Evolutionary conservation across 2,329 filamentous ascomycete species (phyloP).

Genomic region (Colletotrichum sp.): DNA sequence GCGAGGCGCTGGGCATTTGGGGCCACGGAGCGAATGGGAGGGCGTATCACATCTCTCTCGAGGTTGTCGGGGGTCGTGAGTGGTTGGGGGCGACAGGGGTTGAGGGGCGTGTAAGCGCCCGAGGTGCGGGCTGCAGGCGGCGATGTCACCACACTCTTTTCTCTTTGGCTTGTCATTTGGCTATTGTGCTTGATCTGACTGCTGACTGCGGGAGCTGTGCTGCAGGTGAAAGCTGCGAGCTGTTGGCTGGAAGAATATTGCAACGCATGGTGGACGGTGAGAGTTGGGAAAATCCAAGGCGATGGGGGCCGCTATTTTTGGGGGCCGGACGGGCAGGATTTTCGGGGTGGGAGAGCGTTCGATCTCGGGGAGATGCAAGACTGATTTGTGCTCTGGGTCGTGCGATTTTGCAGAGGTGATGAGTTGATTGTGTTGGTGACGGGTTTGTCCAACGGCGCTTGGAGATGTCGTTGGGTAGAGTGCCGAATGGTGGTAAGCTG

Average conservation of each 20-base stretch:
- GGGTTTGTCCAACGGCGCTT: neutral
- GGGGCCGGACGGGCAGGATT: neutral
- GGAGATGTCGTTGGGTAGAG: neutral
- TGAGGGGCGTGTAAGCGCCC: conserved; percentile 19
- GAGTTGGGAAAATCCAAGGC: neutral
- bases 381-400: neutral
- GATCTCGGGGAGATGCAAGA: neutral
- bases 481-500: conserved; percentile 15
- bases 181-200: neutral
- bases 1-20: conserved; percentile 17
- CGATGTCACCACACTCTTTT: neutral
- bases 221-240: neutral
- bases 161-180: neutral
- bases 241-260: neutral
- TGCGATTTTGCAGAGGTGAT: neutral
- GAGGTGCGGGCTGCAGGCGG: neutral
- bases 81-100: conserved; percentile 15
- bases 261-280: neutral
- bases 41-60: neutral
- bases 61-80: neutral
- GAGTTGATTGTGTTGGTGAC: neutral
- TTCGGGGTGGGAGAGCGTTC: neutral
- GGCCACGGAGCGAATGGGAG: neutral
- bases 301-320: neutral
- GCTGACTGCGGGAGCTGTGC: neutral